phyloP scores from a whole-genome alignment of 345 rosid species.

The Cardamine chenopodiifolia region DNA sequence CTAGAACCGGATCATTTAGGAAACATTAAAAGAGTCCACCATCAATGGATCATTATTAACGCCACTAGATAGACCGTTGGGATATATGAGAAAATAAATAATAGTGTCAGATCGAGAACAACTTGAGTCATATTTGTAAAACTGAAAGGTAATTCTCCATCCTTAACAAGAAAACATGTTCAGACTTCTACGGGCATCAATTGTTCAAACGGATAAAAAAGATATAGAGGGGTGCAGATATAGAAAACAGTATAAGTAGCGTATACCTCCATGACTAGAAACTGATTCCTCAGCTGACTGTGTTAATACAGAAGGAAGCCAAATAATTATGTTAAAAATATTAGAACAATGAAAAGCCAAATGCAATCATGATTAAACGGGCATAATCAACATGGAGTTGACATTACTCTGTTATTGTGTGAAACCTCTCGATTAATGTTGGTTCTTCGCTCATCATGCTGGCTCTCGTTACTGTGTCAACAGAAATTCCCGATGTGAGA shows the following conservation, averaged over 20 bases:
- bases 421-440: conserved; percentile 28
- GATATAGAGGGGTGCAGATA: neutral
- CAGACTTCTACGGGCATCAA: conserved; percentile 8
- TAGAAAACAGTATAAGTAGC: conserved; percentile 22
- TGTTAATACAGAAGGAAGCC: conserved; percentile 21
- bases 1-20: conserved; percentile 20
- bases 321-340: conserved; percentile 16
- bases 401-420: conserved; percentile 35
- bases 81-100: conserved; percentile 13
- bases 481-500: conserved; percentile 27
- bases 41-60: neutral
- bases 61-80: conserved; percentile 9
- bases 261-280: conserved; percentile 41
- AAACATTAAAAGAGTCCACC: neutral
- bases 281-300: conserved; percentile 40
- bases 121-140: conserved; percentile 14
- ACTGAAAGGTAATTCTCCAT: neutral
- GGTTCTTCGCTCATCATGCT: conserved; percentile 35
- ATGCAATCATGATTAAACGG: conserved; percentile 4
- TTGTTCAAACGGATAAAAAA: conserved; percentile 8
- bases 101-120: conserved; percentile 16
- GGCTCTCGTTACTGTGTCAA: conserved; percentile 26
- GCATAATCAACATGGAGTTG: conserved; percentile 30
- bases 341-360: conserved; percentile 12
- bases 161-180: conserved; percentile 12